Conservation (phyloP, 78 protist genomes). For the Dictyostelium brefeldianum region DNA sequence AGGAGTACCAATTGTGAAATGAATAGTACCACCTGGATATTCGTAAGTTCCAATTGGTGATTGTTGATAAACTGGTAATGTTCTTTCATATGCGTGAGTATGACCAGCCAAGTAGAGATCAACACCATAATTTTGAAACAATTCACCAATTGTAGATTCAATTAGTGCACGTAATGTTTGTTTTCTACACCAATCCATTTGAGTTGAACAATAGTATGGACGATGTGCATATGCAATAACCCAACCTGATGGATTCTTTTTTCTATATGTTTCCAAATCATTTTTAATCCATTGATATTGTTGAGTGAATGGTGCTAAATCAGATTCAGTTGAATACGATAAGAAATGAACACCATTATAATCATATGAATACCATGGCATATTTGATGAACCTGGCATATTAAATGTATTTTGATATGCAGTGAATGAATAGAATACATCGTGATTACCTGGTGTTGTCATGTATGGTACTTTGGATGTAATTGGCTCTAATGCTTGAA, state of each 20-base stretch:
- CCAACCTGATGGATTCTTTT: conserved; percentile 55
- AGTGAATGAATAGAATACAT: conserved; percentile 49
- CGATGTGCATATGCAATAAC: conserved; percentile 73
- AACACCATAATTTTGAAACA: conserved; percentile 61
- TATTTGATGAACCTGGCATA: conserved; percentile 58
- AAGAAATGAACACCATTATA: conserved; percentile 67
- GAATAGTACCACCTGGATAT: conserved; percentile 75
- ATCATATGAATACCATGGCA: conserved; percentile 72
- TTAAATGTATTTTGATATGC: conserved; percentile 68
- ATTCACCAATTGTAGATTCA: conserved; percentile 62
- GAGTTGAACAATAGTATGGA: conserved; percentile 74
- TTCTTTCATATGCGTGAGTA: conserved; percentile 64
- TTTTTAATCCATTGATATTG: conserved; percentile 78
- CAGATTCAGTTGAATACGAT: conserved; percentile 40
- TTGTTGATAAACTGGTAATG: conserved; percentile 45
- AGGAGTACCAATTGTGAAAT: conserved; percentile 61
- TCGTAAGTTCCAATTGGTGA: conserved; percentile 43
- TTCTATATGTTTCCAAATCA: conserved; percentile 42
- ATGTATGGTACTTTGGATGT: conserved; percentile 62
- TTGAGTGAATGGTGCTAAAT: conserved; percentile 64
- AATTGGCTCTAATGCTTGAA: conserved; percentile 28
- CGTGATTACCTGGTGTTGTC: conserved; percentile 81
- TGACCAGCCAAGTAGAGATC: conserved; percentile 74
- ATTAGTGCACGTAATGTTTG: conserved; percentile 62
- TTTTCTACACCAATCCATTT: conserved; percentile 68